Conservation (phyloP, 2,329 filamentous ascomycete genomes). For the Cladosporium sp. region DNA sequence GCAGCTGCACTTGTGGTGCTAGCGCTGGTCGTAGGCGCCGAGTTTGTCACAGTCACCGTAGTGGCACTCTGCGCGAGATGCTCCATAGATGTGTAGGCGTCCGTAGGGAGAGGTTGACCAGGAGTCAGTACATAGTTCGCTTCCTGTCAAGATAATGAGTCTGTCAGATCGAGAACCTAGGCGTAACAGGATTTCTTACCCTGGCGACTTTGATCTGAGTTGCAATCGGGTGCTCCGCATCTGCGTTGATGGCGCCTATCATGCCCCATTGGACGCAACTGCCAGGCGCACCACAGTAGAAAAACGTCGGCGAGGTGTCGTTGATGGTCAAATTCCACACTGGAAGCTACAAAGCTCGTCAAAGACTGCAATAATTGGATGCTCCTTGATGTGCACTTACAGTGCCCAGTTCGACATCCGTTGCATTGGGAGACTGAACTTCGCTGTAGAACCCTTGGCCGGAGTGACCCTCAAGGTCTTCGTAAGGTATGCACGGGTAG, state of each 20-base stretch:
- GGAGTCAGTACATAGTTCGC: slow-evolving; percentile 31
- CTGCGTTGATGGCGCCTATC: slow-evolving; percentile 69
- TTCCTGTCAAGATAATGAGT: slow-evolving; percentile 10
- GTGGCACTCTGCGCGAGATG: slow-evolving; percentile 19
- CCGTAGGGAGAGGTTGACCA: slow-evolving; percentile 35
- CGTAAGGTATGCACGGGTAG: slow-evolving; percentile 36
- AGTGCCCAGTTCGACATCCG: background rate
- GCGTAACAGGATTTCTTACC: background rate
- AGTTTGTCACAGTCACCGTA: slow-evolving; percentile 15
- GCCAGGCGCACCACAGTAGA: slow-evolving; percentile 61
- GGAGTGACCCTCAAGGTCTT: slow-evolving; percentile 17
- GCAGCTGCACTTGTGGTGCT: slow-evolving; percentile 13
- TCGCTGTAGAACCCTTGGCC: slow-evolving; percentile 20
- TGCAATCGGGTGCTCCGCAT: slow-evolving; percentile 22
- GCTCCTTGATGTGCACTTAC: background rate
- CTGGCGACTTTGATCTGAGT: slow-evolving; percentile 26
- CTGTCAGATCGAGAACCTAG: no score
- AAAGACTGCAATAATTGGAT: background rate
- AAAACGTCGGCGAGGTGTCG: slow-evolving; percentile 59
- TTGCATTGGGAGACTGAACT: slow-evolving; percentile 1
- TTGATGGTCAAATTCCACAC: slow-evolving; percentile 44
- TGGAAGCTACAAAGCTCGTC: slow-evolving; percentile 14
- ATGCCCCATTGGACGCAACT: slow-evolving; percentile 63
- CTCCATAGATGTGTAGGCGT: slow-evolving; percentile 25
- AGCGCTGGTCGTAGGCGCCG: slow-evolving; percentile 14